phyloP scores from a whole-genome alignment of 306 rosid species.

The Purshia tridentata region DNA sequence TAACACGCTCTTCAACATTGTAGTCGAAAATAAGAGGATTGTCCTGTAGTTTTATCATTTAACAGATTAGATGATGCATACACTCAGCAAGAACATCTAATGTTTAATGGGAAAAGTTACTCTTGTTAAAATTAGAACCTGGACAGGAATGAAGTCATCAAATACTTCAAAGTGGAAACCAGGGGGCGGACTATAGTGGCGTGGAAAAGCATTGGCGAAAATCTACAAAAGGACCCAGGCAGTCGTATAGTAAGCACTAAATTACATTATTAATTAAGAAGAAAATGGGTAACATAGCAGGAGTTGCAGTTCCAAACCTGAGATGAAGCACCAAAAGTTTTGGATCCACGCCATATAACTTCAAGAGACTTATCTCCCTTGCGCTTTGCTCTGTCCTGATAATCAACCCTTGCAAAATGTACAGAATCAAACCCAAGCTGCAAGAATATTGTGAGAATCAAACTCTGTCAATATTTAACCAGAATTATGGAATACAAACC shows the following conservation, averaged over 20 bases:
- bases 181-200: constrained; percentile 64
- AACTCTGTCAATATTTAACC: neutral
- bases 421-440: constrained; percentile 94
- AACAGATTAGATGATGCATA: constrained; percentile 14
- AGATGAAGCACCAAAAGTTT: constrained; percentile 76
- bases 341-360: constrained; percentile 92
- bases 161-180: constrained; percentile 74
- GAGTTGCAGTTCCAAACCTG: constrained; percentile 48
- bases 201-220: constrained; percentile 81
- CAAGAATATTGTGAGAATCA: constrained; percentile 14
- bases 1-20: constrained; percentile 64
- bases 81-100: neutral
- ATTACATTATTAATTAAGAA: neutral
- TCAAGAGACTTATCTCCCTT: constrained; percentile 73
- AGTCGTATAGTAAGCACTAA: constrained; percentile 6
- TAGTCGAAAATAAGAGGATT: constrained; percentile 61
- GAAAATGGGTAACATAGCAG: neutral
- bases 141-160: constrained; percentile 43
- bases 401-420: constrained; percentile 92
- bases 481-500: neutral
- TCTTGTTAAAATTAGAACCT: constrained; percentile 43
- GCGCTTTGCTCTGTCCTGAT: constrained; percentile 75
- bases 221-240: constrained; percentile 41
- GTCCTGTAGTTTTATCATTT: constrained; percentile 56
- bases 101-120: neutral